A percentile compares a stretch with the other conserved stretches of the same genome.
Conservation (phyloP, 805 yeast species). For the Blastobotrys parvus region DNA sequence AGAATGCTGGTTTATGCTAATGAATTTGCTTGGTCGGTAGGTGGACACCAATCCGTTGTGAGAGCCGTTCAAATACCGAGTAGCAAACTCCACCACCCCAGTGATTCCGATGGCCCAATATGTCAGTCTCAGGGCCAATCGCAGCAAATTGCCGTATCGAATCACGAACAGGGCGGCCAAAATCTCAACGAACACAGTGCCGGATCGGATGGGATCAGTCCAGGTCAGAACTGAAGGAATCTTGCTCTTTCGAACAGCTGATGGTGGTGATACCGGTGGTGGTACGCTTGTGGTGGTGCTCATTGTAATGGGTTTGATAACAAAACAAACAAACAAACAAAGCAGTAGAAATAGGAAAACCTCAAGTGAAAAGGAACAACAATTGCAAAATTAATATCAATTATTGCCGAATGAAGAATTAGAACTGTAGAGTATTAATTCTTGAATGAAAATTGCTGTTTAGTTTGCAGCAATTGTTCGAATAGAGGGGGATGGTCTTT, state of each 20-base stretch:
- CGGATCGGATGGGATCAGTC: conserved; percentile 70
- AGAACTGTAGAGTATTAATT: too few relatives aligned
- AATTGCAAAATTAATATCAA: too few relatives aligned
- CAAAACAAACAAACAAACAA: too few relatives aligned
- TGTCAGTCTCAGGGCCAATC: conserved; percentile 31
- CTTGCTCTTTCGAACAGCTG: background rate
- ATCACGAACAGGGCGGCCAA: conserved; percentile 51
- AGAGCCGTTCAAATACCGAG: conserved; percentile 63
- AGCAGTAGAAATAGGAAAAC: too few relatives aligned
- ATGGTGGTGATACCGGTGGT: background rate
- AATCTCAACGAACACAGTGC: conserved; percentile 40
- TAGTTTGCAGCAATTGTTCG: too few relatives aligned
- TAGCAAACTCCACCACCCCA: conserved; percentile 69
- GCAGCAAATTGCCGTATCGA: conserved; percentile 23
- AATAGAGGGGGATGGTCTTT: too few relatives aligned
- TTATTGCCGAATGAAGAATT: too few relatives aligned
- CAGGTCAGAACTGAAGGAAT: conserved; percentile 51
- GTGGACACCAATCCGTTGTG: conserved; percentile 63
- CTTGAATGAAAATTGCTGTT: too few relatives aligned
- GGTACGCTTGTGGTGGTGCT: too few relatives aligned
- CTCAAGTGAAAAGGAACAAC: too few relatives aligned
- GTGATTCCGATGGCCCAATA: conserved; percentile 53
- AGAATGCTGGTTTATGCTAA: conserved; percentile 31
- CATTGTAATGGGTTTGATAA: too few relatives aligned
- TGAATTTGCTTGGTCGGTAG: conserved; percentile 55